Evolutionary conservation across 345 rosid species (phyloP), one percentile per base, ranked within the genome.

Genomic region (Kernera saxatilis): DNA sequence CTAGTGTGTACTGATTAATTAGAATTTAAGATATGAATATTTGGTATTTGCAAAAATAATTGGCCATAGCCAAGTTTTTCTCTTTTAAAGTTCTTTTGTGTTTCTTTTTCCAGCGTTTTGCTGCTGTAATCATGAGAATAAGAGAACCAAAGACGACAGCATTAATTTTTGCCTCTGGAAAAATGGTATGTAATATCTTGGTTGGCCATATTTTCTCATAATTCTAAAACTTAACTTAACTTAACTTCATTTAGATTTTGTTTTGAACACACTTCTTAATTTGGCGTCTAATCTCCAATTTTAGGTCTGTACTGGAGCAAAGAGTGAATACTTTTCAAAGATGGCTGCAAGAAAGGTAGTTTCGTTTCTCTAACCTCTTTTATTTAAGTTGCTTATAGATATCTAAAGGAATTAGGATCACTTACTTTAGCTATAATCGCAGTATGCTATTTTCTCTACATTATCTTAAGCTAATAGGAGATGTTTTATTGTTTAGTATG

Each of bases 231-330:
- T 14, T 17, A n/a, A 10, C 6, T 61, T 21, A 12, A 37, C 3
- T 37, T 11, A n/a, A n/a, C 10, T 9, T 29, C 19, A 12, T 76
- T 37, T 48, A 2, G 5, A 8, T 22, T 39, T 14, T 25, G 35
- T 8, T 64, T 39, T 10, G 12, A 13, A 15, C 40, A 39, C 53
- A 29, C 61, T 57, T 64, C 29, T 54, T 17, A 49, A 30, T 37
- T 13, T 49, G 45, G 25, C 5, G 3, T 53, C 39, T 71, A 43
- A 64, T 27, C 32, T 65, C 53, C 8, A 39, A 54, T 21, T 23
- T 44, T 35, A 77, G 93, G 97, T 90, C 8, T 92, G 97, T 70
- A 88, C 93, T 6, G 98, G 98, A 69, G 98, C 98, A 7, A 92
- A 92, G 73, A 92, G 93, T 64, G 90, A 87, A 64, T 74, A 84